Base-by-base conservation (phyloP, 805 yeast genomes). In the Komagataella phaffii region DNA sequence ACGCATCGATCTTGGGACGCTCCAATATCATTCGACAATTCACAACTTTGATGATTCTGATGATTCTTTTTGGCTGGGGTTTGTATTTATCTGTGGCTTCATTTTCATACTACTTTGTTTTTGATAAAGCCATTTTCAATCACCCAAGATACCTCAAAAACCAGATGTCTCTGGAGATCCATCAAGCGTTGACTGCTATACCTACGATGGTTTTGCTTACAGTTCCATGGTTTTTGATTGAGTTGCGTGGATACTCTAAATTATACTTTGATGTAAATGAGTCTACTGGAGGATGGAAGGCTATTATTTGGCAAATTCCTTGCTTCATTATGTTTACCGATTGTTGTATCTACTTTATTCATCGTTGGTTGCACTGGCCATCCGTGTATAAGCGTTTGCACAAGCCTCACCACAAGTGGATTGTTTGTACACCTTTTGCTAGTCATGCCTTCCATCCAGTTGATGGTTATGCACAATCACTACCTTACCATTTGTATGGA, bases 351-450 rank as follows among this genome's bases (percentile, higher is more conserved):
- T 93, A 93, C 66, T 74, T 85, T 62, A 84, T 89, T 59, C 99
- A 93, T 71, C 81, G 98, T 64, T 79, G 87, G 78, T 76, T 93
- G 62, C 99, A 93, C 67, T 88, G 93, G 88, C 97, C 96, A 19
- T 59, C 74, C 17, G 83, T 93, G 45, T 93, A 93, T 79, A 90
- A 85, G 72, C 66, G 61, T 23, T 72, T 93, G 55, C 99, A 93
- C 73, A 93, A 93, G 72, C 97, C 97, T 10, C 99, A 93, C 69
- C 99, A 93, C 77, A 93, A 93, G 71, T 93, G 99, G 99, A 81
- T 93, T 59, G 96, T 93, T 45, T 91, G 98, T 55, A 91, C 99
- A 7, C 99, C 99, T 47, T 93, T 85, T 70, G 99, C 99, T 0
- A 88, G 96, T 7, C 97, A 90, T 64, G 97, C 98, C 23, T 93